phyloP scores from a whole-genome alignment of 78 protist species.

The Goniomonas avonlea region DNA sequence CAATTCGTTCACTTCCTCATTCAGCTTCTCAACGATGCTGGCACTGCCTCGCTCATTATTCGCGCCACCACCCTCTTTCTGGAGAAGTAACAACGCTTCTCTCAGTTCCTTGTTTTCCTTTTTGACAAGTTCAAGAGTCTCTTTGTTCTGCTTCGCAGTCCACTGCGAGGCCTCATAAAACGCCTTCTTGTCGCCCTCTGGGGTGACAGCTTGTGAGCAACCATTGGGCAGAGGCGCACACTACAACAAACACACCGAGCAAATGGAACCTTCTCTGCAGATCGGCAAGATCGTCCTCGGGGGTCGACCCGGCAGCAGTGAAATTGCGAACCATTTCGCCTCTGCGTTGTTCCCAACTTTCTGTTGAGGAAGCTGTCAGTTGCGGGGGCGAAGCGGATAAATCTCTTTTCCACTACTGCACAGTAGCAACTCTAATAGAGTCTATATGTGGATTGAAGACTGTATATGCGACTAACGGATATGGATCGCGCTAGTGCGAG shows the following conservation, averaged over 20 bases:
- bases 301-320: neutral
- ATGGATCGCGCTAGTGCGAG: too few species aligned
- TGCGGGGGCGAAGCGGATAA: neutral
- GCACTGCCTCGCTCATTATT: neutral
- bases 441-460: too few species aligned
- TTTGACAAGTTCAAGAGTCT: slow-evolving; percentile 6
- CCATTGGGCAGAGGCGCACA: neutral
- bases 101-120: slow-evolving; percentile 32
- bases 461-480: too few species aligned
- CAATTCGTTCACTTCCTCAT: slow-evolving; percentile 10
- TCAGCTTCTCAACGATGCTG: slow-evolving; percentile 15
- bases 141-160: slow-evolving; percentile 38
- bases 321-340: slow-evolving; percentile 5
- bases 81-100: neutral
- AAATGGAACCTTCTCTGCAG: slow-evolving; percentile 16
- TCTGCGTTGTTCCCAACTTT: neutral
- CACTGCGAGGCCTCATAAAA: slow-evolving; percentile 47
- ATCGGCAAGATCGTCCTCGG: slow-evolving; percentile 32
- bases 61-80: neutral
- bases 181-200: slow-evolving; percentile 54
- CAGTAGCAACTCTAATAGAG: too few species aligned
- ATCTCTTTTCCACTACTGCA: too few species aligned
- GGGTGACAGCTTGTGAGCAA: neutral
- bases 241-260: neutral
- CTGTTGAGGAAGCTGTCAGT: neutral